Evolutionary conservation across 495 filamentous ascomycete genomes (phyloP), one percentile per base, ranked within the genome.

Genomic region (Pseudevernia furfuracea): DNA sequence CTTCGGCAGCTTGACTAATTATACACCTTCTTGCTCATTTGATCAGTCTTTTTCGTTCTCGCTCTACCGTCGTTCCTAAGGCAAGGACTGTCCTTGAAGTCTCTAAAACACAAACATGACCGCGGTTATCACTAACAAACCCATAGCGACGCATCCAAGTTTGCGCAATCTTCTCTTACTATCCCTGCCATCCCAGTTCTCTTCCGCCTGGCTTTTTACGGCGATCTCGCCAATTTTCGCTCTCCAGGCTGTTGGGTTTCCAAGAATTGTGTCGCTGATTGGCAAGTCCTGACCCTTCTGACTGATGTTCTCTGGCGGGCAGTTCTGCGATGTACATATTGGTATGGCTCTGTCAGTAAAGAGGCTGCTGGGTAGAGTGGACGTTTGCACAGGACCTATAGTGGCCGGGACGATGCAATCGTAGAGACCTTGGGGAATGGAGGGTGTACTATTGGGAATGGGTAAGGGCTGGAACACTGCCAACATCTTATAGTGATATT

Each of bases 1-100:
- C 55, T 10, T 58, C 59, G 38, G 70, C 66, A 59, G 63, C 71
- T 53, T 71, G 44, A 67, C n/a, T 23, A 34, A 41, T 37, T 8
- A 30, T 38, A 41, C 30, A 30, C 17, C 23, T 38, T 59, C 32
- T 53, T 10, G 28, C 30, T 46, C 28, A 28, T 46, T 46, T 12
- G 19, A 32, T 46, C 21, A 23, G 15, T 62, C 39, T n/a, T 28
- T 2, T 58, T 7, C 32, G 28, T 44, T 34, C 34, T 46, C 17
- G 30, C 32, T 41, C 44, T 34, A 4, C 30, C 8, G 12, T 63
- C 21, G 37, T 15, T n/a, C 25, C 25, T 30, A 52, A 21, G 1
- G 48, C 19, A 43, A 23, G 23, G 21, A 28, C 53, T 37, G 19
- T 48, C 56, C 43, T 12, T 49, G n/a, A 58, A 57, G 19, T 43